Base-by-base conservation (phyloP, 441 rosid genomes). In the Croton laevigatus region DNA sequence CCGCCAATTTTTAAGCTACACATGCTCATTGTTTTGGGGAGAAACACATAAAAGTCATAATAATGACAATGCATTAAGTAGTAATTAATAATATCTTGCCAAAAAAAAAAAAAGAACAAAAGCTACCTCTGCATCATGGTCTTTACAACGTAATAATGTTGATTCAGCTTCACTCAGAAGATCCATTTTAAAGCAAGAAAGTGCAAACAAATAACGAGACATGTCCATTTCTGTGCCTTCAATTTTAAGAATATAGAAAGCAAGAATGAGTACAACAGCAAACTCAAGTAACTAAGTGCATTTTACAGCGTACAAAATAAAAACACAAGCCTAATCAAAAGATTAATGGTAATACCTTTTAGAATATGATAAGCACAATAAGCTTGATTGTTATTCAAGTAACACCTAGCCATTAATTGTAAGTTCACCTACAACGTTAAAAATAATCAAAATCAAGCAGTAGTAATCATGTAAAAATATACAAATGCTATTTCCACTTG, bases 201-300 rank as follows among this genome's bases (percentile, higher is more conserved):
- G 72, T n/a, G 97, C 98, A 78, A 91, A 93, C 88, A 93, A 88
- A 84, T 93, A 93, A 73, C 97, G 96, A 38, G 96, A 93, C 79
- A 83, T 90, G 73, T 93, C 88, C 88, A 81, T 87, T 79, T 85
- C 87, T 46, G 87, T 89, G 72, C 96, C 98, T 93, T 84, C 85
- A 81, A 34, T 69, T 51, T 68, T n/a, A n/a, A n/a, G n/a, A n/a
- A 73, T 48, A 78, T n/a, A 73, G 11, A 5, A 54, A 52, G 55
- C 23, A 52, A 57, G 22, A 51, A 51, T 66, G 34, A n/a, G 27
- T 48, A 5, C 46, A 2, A 42, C 5, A 7, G 10, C 17, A 27
- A 34, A 57, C 49, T 45, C 19, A 51, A 49, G 17, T 49, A 45
- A n/a, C n/a, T n/a, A n/a, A n/a, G n/a, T n/a, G n/a, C 52, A 48